Percentiles rank a stretch among this genome's conserved stretches.
Evolutionary conservation across 1,284 basidiomycete genomes (phyloP).

Genomic region (Chiua sp.): DNA sequence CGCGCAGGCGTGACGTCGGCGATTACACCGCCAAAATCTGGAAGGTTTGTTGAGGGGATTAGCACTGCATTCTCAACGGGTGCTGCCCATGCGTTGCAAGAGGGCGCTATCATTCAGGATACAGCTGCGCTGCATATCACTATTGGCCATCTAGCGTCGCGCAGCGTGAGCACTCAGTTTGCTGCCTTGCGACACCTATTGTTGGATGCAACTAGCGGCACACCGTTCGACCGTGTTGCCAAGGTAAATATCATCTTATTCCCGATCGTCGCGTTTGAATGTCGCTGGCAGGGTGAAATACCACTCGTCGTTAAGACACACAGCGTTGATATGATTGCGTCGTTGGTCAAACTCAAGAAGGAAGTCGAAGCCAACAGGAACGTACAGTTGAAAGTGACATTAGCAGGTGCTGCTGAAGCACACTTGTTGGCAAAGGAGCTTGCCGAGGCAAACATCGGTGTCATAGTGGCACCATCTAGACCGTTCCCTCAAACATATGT

Average conservation of each 20-base stretch:
- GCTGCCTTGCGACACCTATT: constrained; percentile 70
- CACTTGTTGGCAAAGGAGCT: constrained; percentile 80
- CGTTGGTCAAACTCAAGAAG: constrained; percentile 78
- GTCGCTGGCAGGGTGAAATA: constrained; percentile 47
- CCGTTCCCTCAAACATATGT: constrained; percentile 70
- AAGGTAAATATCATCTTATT: constrained; percentile 20
- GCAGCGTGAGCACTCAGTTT: constrained; percentile 69
- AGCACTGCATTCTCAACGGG: constrained; percentile 70
- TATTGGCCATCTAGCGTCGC: constrained; percentile 48
- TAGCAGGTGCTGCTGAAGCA: constrained; percentile 78
- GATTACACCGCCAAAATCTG: constrained; percentile 65
- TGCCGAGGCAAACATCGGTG: constrained; percentile 71
- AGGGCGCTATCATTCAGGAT: constrained; percentile 72
- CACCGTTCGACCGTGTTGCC: constrained; percentile 59
- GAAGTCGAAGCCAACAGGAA: constrained; percentile 60
- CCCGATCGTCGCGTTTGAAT: constrained; percentile 8
- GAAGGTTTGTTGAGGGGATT: constrained; percentile 68
- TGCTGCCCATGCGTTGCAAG: constrained; percentile 63
- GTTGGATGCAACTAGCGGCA: constrained; percentile 47
- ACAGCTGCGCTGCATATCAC: constrained; percentile 75
- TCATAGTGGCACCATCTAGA: constrained; percentile 68
- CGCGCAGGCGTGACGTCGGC: constrained; percentile 67
- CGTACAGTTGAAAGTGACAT: constrained; percentile 55
- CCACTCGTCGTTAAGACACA: constrained; percentile 63
- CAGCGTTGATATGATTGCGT: constrained; percentile 81